Conservation (phyloP, 2,329 filamentous ascomycete genomes). For the Penicillium sp. region DNA sequence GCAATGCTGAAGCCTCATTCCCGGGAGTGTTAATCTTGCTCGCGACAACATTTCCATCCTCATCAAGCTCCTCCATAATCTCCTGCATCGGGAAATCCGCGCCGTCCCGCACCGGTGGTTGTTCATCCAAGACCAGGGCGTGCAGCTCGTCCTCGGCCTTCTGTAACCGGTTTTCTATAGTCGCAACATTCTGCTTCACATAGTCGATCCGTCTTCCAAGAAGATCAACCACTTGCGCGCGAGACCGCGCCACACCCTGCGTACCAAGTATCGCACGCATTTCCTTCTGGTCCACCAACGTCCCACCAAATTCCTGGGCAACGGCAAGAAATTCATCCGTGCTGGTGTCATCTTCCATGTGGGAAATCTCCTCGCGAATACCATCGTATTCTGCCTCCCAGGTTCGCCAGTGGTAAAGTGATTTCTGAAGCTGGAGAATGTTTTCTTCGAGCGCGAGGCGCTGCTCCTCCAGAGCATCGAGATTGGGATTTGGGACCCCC, state of each 20-base stretch:
- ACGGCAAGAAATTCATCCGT: constrained; percentile 55
- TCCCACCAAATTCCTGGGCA: constrained; percentile 47
- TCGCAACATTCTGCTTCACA: constrained; percentile 75
- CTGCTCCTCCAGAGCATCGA: constrained; percentile 72
- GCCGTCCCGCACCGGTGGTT: constrained; percentile 63
- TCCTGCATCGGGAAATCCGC: constrained; percentile 75
- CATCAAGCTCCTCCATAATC: constrained; percentile 88
- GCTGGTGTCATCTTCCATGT: constrained; percentile 50
- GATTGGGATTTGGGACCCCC: constrained; percentile 48
- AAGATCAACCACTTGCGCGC: constrained; percentile 64
- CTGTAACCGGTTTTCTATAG: constrained; percentile 70
- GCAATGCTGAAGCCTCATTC: constrained; percentile 63
- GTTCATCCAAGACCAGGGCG: constrained; percentile 59
- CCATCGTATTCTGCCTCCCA: constrained; percentile 92
- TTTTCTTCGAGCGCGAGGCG: constrained; percentile 73
- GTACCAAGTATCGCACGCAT: constrained; percentile 55
- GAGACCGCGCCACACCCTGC: constrained; percentile 49
- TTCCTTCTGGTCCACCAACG: constrained; percentile 51
- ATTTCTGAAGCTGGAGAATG: constrained; percentile 69
- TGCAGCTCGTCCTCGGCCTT: constrained; percentile 65
- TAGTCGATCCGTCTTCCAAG: constrained; percentile 82
- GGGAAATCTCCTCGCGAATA: constrained; percentile 75
- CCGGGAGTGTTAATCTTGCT: constrained; percentile 66
- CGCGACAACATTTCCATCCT: constrained; percentile 79
- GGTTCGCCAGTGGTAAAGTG: constrained; percentile 81